Percentiles rank a stretch among this genome's conserved stretches.
Evolutionary conservation across 139 green algal genomes (phyloP).

Genomic region (Ettlia oleoabundans): DNA sequence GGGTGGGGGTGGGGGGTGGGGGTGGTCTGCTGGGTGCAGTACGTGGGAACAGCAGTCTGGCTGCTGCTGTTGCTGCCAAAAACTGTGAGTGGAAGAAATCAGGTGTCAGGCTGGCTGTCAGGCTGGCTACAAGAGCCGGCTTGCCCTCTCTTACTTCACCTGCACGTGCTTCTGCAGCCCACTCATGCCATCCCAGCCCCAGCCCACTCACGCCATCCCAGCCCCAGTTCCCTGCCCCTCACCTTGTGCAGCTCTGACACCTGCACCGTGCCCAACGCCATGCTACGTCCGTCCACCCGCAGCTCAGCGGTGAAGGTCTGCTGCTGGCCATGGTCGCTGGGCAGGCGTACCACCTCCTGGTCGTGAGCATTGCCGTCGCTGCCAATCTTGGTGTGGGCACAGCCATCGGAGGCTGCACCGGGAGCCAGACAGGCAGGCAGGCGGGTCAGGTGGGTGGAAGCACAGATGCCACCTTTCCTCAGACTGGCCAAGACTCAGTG

Average conservation of each 20-base stretch:
- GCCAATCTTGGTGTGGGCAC: slow-evolving; percentile 22
- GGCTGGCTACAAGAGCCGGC: no score
- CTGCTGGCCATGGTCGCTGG: slow-evolving; percentile 6
- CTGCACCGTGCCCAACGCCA: slow-evolving; percentile 36
- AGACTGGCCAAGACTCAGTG: no score
- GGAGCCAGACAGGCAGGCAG: neutral
- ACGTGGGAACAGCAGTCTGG: neutral
- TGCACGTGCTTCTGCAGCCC: neutral
- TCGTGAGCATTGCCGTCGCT: slow-evolving; percentile 38
- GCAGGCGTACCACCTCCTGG: slow-evolving; percentile 23
- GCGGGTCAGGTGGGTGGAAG: neutral
- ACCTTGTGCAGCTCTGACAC: slow-evolving; percentile 49
- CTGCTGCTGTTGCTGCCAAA: neutral
- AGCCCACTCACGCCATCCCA: neutral
- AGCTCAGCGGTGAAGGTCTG: slow-evolving; percentile 36
- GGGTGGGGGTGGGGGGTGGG: neutral
- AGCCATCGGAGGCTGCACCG: neutral
- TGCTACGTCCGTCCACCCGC: slow-evolving; percentile 22
- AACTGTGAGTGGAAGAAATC: no score
- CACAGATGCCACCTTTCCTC: no score
- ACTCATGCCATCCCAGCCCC: neutral
- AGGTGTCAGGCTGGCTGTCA: no score
- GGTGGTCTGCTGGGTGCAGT: neutral
- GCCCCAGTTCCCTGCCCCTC: neutral
- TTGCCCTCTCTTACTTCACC: no score